Evolutionary conservation across 495 filamentous ascomycete genomes (phyloP).

Genomic region (Arthonia radiata): DNA sequence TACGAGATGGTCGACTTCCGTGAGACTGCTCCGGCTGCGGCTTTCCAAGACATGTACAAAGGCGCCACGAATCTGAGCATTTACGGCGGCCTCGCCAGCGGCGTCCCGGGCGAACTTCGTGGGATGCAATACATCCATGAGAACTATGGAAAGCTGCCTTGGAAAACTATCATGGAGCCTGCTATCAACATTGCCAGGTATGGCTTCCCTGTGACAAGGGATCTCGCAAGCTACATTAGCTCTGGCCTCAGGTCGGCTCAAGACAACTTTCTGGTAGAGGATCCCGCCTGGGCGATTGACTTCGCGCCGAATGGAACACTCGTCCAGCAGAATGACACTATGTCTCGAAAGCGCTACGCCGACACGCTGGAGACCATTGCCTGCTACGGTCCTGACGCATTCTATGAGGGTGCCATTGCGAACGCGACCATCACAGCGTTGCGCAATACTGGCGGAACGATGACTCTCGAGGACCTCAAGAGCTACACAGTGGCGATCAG

Average conservation of each 20-base stretch:
- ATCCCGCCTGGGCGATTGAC: constrained; percentile 61
- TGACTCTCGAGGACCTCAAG: constrained; percentile 54
- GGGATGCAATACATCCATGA: constrained; percentile 54
- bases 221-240: constrained; percentile 48
- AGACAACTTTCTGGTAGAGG: constrained; percentile 37
- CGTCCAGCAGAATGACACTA: constrained; percentile 42
- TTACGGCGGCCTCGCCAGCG: constrained; percentile 43
- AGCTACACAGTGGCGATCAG: constrained; percentile 41
- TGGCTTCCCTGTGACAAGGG: constrained; percentile 47
- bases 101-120: constrained; percentile 59
- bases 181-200: constrained; percentile 48
- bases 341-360: constrained; percentile 58
- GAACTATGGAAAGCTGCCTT: constrained; percentile 44
- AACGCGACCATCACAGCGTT: constrained; percentile 45
- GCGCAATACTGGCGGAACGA: constrained; percentile 42
- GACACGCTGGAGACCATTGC: constrained; percentile 56
- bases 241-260: constrained; percentile 11
- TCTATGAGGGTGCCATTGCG: constrained; percentile 52
- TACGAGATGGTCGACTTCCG: constrained; percentile 69
- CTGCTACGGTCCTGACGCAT: constrained; percentile 37
- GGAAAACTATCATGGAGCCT: constrained; percentile 43
- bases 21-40: constrained; percentile 58
- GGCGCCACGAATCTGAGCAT: constrained; percentile 17
- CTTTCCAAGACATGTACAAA: constrained; percentile 57
- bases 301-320: constrained; percentile 65